phyloP scores from a whole-genome alignment of 257 asterid genomes.

The Verbena officinalis region DNA sequence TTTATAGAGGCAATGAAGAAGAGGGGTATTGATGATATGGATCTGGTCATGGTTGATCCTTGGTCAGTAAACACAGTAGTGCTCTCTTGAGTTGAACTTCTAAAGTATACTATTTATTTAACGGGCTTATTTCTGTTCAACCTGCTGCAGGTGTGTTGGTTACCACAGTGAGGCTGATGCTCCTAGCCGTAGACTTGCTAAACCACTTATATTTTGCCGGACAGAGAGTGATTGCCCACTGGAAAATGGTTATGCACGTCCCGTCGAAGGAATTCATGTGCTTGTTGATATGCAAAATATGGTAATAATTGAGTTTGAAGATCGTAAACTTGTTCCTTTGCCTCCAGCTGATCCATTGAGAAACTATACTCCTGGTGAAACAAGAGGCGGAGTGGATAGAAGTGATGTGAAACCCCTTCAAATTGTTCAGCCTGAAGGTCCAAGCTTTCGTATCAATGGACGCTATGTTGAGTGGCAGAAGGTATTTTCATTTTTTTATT shows the following conservation, averaged over 20 bases:
- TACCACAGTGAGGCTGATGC: constrained; percentile 91
- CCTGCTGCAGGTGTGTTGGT: constrained; percentile 85
- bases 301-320: constrained; percentile 92
- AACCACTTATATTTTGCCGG: constrained; percentile 92
- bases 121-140: constrained; percentile 23
- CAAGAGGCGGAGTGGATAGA: constrained; percentile 95
- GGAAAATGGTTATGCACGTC: constrained; percentile 98
- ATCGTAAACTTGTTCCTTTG: constrained; percentile 89
- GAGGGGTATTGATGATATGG: constrained; percentile 99
- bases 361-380: constrained; percentile 89
- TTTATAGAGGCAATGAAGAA: constrained; percentile 95
- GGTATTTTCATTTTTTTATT: constrained; percentile 58
- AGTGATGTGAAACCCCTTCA: constrained; percentile 93
- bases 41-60: constrained; percentile 98
- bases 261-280: constrained; percentile 94
- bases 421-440: constrained; percentile 93
- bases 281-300: constrained; percentile 96
- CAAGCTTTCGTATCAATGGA: constrained; percentile 88
- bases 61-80: constrained; percentile 58
- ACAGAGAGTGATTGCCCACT: constrained; percentile 95
- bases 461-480: constrained; percentile 96
- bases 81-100: constrained; percentile 11
- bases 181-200: constrained; percentile 95
- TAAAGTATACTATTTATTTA: constrained; percentile 17
- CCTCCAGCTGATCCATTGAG: constrained; percentile 96